Base-by-base conservation (phyloP, 1,284 basidiomycete species). In the Melanopsichium pennsylvanicum region DNA sequence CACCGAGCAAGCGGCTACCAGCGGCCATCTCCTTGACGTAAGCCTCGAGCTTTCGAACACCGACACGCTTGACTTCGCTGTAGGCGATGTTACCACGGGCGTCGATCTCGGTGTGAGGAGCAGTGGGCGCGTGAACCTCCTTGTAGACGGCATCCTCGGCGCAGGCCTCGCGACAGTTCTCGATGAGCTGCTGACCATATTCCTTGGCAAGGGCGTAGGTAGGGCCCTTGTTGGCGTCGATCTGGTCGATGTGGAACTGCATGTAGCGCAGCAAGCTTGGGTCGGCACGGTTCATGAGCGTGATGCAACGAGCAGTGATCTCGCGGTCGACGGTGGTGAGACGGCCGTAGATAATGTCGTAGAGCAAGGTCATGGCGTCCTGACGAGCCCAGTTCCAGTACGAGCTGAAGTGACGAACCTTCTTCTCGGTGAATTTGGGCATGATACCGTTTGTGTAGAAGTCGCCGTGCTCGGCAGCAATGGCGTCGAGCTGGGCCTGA, bases 331-430 rank as follows among this genome's bases (percentile, higher is more conserved):
- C 91, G 25, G 92, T 92, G 26, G 90, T 93, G 60, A 96, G 87
- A 39, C 90, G 88, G 40, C 95, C 95, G 75, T 93, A 93, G 79
- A 66, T 60, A 46, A 76, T 68, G 58, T 71, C 68, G 84, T 94
- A 97, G 84, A 90, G 97, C 90, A 97, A 92, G 60, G 91, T 85
- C 34, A 97, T 85, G 22, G 93, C 92, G 69, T 95, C 93, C 83
- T 97, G 93, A 71, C 95, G 89, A 45, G 91, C 93, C 96, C 95
- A 98, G 82, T 98, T 98, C 95, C 95, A 98, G 11, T 90, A 93
- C 10, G 93, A 97, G 82, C 97, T 93, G 84, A 98, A 98, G 80
- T 91, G 92, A 44, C 96, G 91, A 16, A 94, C 95, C 83, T 98
- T 98, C 81, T 95, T 85, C 3, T 91, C 89, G 76, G 94, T 91